These are phyloP conservation scores for Phyllosticta ampelicida DNA, from an alignment of 2,329 filamentous ascomycete genomes.

Conservation along the genomic window DNA sequence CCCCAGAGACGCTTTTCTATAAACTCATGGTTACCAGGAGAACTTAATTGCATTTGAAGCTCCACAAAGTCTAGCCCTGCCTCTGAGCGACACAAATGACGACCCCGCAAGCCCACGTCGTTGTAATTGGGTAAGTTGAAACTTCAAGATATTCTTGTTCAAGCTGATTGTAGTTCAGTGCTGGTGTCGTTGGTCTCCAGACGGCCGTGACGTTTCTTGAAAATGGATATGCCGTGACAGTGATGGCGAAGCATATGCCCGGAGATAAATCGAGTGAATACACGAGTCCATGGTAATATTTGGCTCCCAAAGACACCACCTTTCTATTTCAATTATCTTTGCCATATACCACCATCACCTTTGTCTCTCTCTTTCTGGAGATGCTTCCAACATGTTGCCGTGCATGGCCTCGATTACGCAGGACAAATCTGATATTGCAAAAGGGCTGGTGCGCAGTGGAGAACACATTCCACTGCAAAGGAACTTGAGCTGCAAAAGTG, in stretches of 20 bases:
- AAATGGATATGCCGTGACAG: slow-evolving; percentile 30
- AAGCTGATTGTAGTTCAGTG: slow-evolving; percentile 19
- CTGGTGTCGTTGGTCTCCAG: slow-evolving; percentile 38
- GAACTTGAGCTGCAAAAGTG: slow-evolving; percentile 26
- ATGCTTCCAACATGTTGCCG: too few relatives aligned
- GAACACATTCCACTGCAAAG: slow-evolving; percentile 28
- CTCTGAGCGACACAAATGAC: neutral
- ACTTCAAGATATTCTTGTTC: neutral
- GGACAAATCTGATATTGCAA: neutral
- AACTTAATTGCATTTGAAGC: too few relatives aligned
- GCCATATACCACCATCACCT: neutral
- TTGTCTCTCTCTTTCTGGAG: neutral
- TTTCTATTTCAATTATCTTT: neutral
- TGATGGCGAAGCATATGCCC: slow-evolving; percentile 34
- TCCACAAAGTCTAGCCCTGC: neutral
- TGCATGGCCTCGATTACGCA: too few relatives aligned
- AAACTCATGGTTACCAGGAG: neutral
- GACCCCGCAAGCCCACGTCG: neutral
- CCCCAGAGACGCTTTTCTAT: neutral
- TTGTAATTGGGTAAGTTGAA: slow-evolving; percentile 1
- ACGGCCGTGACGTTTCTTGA: slow-evolving; percentile 34
- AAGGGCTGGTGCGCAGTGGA: slow-evolving; percentile 40
- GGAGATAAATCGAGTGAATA: slow-evolving; percentile 33
- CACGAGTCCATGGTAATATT: slow-evolving; percentile 32
- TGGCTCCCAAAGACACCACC: neutral